phyloP scores from a whole-genome alignment of 2,329 filamentous ascomycete species.

The Fusarium sublunatum region DNA sequence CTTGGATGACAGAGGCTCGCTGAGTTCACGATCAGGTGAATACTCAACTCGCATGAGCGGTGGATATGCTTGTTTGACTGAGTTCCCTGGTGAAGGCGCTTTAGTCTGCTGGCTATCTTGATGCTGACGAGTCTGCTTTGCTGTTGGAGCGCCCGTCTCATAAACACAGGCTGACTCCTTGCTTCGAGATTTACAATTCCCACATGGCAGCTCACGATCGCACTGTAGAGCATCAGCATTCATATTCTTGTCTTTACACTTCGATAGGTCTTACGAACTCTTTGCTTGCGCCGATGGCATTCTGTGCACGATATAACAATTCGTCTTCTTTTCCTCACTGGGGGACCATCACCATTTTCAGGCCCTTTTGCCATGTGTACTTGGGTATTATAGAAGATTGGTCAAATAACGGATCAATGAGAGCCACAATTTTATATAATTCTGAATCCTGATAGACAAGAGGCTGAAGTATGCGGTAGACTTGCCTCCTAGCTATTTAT shows the following conservation, averaged over 20 bases:
- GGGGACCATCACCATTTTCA: constrained; percentile 12
- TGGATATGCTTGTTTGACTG: not conserved
- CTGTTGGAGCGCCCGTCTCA: constrained; percentile 62
- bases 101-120: constrained; percentile 4
- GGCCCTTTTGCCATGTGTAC: constrained; percentile 18
- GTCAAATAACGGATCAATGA: not conserved
- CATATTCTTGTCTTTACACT: not conserved
- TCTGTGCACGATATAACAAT: constrained; percentile 73
- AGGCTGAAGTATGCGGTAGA: not conserved
- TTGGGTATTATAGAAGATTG: not conserved
- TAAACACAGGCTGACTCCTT: constrained; percentile 68
- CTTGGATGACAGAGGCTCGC: constrained; percentile 54
- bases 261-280: constrained; percentile 52
- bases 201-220: constrained; percentile 69
- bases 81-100: constrained; percentile 1
- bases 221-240: constrained; percentile 55
- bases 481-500: not conserved
- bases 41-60: constrained; percentile 1
- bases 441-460: not conserved
- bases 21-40: constrained; percentile 8
- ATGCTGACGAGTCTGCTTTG: constrained; percentile 43
- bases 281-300: constrained; percentile 73
- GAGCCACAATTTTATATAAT: not conserved
- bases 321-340: constrained; percentile 64
- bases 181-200: constrained; percentile 68